Evolutionary conservation across 2,329 filamentous ascomycete species (phyloP).

Genomic region (Diaporthe vaccinii): DNA sequence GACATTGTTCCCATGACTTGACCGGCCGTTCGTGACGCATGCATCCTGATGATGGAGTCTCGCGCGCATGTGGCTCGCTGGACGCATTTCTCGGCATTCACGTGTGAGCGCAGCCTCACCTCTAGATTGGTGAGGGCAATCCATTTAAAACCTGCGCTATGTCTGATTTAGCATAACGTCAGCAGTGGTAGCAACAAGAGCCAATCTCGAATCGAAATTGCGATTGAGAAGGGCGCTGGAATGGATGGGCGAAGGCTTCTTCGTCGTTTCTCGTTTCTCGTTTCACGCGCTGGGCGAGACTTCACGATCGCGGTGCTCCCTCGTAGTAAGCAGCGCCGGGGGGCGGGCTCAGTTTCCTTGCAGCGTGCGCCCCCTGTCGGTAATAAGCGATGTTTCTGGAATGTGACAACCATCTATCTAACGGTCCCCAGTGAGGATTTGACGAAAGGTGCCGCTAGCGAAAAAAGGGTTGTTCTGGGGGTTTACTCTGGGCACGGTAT

Average conservation of each 20-base stretch:
- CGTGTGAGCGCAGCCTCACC: not conserved
- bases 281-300: conserved; percentile 10
- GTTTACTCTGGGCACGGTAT: conserved; percentile 84
- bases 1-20: conserved; percentile 21
- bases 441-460: conserved; percentile 93
- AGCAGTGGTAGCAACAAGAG: conserved; percentile 8
- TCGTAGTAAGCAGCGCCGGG: conserved; percentile 13
- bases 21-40: conserved; percentile 14
- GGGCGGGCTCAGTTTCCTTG: conserved; percentile 20
- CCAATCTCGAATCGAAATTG: conserved; percentile 19
- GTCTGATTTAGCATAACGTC: conserved; percentile 34
- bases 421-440: conserved; percentile 81
- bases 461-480: conserved; percentile 84
- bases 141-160: conserved; percentile 27
- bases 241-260: conserved; percentile 32
- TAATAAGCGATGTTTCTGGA: conserved; percentile 7
- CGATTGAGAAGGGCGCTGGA: conserved; percentile 22
- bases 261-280: not conserved
- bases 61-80: not conserved
- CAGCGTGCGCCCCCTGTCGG: conserved; percentile 13
- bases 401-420: conserved; percentile 98
- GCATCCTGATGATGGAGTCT: not conserved
- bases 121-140: conserved; percentile 5
- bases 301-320: conserved; percentile 21
- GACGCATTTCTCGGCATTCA: conserved; percentile 8